Evolutionary conservation across 2,329 filamentous ascomycete genomes (phyloP).

Genomic region (Fusarium dlaminii): DNA sequence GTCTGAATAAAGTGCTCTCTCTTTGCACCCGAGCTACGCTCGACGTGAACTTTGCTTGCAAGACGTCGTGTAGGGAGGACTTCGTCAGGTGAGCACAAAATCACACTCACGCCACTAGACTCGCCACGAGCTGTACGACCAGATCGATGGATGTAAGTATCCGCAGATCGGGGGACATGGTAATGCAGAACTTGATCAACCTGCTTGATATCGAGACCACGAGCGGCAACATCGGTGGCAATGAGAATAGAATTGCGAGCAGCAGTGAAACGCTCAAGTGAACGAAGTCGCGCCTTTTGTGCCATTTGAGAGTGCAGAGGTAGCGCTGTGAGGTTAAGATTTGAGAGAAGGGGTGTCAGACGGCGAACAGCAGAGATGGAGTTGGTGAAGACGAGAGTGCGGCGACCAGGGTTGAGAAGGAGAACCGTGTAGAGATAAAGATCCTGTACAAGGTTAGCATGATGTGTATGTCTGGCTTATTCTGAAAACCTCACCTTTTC

Average conservation of each 20-base stretch:
- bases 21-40: constrained; percentile 57
- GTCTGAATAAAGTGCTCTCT: constrained; percentile 77
- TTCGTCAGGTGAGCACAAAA: constrained; percentile 92
- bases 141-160: constrained; percentile 94
- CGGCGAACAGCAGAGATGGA: constrained; percentile 93
- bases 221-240: constrained; percentile 91
- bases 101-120: constrained; percentile 79
- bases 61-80: constrained; percentile 84
- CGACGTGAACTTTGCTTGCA: constrained; percentile 85
- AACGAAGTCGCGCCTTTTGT: constrained; percentile 93
- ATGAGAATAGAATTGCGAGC: constrained; percentile 77
- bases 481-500: constrained; percentile 75
- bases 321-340: constrained; percentile 78
- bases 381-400: constrained; percentile 93
- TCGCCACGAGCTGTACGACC: constrained; percentile 91
- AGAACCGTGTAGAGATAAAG: constrained; percentile 91
- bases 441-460: constrained; percentile 62
- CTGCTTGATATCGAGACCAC: constrained; percentile 90
- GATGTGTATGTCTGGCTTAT: too few relatives aligned
- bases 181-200: constrained; percentile 95
- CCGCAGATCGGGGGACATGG: constrained; percentile 89
- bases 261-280: constrained; percentile 86
- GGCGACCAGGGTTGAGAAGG: constrained; percentile 80
- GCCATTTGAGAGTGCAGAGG: constrained; percentile 93
- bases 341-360: constrained; percentile 83